These are phyloP conservation scores for Plectosphaerella cucumerina DNA, from an alignment of 2,329 filamentous ascomycete species.

Conservation along the genomic window DNA sequence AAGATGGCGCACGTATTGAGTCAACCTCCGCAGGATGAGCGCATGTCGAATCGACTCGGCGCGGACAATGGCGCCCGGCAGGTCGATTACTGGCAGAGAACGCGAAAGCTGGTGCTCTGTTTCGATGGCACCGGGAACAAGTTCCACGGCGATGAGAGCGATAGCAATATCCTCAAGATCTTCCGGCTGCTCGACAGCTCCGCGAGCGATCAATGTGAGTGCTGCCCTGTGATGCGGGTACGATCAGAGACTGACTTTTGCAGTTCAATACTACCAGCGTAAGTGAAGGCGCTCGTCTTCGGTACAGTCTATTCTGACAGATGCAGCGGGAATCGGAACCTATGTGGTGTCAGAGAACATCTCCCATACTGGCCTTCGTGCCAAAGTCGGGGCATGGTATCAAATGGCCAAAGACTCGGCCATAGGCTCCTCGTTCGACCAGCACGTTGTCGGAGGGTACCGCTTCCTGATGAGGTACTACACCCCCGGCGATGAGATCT, in stretches of 20 bases:
- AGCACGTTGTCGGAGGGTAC: conserved; percentile 81
- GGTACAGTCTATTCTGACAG: not conserved
- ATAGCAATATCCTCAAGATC: conserved; percentile 66
- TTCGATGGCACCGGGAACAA: conserved; percentile 64
- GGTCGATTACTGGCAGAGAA: conserved; percentile 1
- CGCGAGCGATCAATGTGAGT: conserved; percentile 53
- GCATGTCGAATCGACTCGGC: not conserved
- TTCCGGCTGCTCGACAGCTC: conserved; percentile 65
- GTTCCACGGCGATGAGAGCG: conserved; percentile 58
- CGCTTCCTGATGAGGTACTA: conserved; percentile 75
- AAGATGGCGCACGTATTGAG: not conserved
- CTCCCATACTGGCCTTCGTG: conserved; percentile 50
- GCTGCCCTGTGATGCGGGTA: not conserved
- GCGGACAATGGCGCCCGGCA: not conserved
- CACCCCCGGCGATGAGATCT: conserved; percentile 59
- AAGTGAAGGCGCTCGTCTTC: conserved; percentile 17
- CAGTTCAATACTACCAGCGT: conserved; percentile 60
- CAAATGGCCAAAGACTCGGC: conserved; percentile 74
- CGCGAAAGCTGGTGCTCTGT: conserved; percentile 51
- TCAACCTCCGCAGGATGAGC: not conserved
- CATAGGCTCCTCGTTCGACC: conserved; percentile 73
- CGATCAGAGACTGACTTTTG: not conserved
- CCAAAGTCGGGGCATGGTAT: conserved; percentile 62
- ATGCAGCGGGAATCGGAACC: conserved; percentile 63
- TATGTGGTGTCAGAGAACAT: conserved; percentile 61